Percentiles rank a stretch among this genome's conserved stretches.
These are phyloP conservation scores for Lepiota venenata DNA, from an alignment of 768 basidiomycete genomes.

Conservation along the genomic window DNA sequence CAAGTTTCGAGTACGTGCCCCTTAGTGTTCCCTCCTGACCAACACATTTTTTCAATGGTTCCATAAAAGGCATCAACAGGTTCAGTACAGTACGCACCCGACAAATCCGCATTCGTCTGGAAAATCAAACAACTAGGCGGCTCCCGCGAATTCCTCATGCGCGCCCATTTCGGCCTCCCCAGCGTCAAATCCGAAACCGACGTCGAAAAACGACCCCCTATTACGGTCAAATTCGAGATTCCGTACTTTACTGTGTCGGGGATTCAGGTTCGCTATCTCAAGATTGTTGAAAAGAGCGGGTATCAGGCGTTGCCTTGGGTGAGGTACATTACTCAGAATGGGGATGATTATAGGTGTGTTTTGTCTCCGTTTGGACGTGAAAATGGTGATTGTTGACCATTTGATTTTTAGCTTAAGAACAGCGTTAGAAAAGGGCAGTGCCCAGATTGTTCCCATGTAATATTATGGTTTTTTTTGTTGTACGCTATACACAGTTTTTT, in stretches of 20 bases:
- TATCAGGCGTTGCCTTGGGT: conserved; percentile 98
- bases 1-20: conserved; percentile 76
- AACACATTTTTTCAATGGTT: background rate
- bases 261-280: conserved; percentile 96
- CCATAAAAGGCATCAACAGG: conserved; percentile 92
- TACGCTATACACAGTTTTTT: too few species aligned
- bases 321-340: conserved; percentile 88
- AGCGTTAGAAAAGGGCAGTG: conserved; percentile 57
- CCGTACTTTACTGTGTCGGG: conserved; percentile 98
- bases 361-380: background rate
- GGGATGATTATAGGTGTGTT: conserved; percentile 81
- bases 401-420: conserved; percentile 57
- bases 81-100: conserved; percentile 94
- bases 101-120: conserved; percentile 98
- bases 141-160: conserved; percentile 95
- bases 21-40: conserved; percentile 21
- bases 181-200: conserved; percentile 88
- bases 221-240: conserved; percentile 97
- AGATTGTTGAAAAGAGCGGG: conserved; percentile 98
- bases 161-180: conserved; percentile 96
- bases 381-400: background rate
- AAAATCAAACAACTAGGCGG: conserved; percentile 98
- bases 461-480: too few species aligned
- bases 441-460: conserved; percentile 13
- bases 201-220: conserved; percentile 86